A percentile compares a stretch with the other conserved stretches of the same genome.
These are phyloP conservation scores for Eleusine coracana DNA, from an alignment of 176 grass and related monocot genomes.

Conservation along the genomic window DNA sequence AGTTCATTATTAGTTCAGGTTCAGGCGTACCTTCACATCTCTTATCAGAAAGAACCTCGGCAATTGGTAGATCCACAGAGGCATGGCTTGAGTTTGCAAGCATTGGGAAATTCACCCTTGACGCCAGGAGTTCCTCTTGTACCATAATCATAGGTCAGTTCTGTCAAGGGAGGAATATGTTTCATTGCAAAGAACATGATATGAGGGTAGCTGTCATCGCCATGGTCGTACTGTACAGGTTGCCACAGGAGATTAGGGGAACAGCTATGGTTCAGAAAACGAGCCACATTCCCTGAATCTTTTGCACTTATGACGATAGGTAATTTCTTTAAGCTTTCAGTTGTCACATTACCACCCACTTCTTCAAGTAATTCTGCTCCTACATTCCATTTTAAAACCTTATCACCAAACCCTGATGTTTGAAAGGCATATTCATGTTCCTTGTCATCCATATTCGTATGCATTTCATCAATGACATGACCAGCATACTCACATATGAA, in stretches of 20 bases:
- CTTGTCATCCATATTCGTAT: constrained; percentile 21
- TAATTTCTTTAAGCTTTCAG: constrained; percentile 34
- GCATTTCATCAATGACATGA: constrained; percentile 50
- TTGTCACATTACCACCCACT: not conserved
- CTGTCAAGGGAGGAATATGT: constrained; percentile 73
- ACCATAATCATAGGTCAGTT: constrained; percentile 74
- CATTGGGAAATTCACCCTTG: not conserved
- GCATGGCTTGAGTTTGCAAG: constrained; percentile 46
- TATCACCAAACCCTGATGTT: constrained; percentile 14
- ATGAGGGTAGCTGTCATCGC: constrained; percentile 17
- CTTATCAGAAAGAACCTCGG: constrained; percentile 44
- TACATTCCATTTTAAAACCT: constrained; percentile 47
- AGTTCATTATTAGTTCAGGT: not conserved
- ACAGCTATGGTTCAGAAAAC: too few relatives aligned
- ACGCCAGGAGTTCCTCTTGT: constrained; percentile 39
- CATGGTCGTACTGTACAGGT: constrained; percentile 48
- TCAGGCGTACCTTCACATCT: not conserved
- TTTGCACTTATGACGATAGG: constrained; percentile 60
- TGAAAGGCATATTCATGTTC: constrained; percentile 59
- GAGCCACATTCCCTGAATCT: constrained; percentile 31
- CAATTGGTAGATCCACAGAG: constrained; percentile 49
- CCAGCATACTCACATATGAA: constrained; percentile 69
- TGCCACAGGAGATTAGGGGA: constrained; percentile 70
- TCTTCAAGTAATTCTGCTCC: constrained; percentile 56
- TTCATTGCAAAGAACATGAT: constrained; percentile 73